phyloP scores from a whole-genome alignment of 2,329 filamentous ascomycete genomes.

The Nannizziopsis arthrosporioides region DNA sequence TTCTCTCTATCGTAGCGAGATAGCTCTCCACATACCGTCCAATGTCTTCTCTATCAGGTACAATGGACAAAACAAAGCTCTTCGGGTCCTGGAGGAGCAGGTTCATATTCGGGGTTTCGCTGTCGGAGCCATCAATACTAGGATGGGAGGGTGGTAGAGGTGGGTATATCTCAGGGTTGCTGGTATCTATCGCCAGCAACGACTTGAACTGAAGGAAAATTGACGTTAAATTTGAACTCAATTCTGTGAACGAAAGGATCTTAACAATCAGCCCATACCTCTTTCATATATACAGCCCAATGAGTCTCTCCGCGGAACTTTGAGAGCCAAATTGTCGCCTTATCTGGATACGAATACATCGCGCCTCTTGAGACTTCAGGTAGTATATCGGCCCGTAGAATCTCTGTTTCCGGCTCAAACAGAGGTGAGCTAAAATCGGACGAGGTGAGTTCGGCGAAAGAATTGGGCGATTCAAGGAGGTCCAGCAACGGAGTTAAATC shows the following conservation, averaged over 20 bases:
- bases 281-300: constrained; percentile 10
- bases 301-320: constrained; percentile 11
- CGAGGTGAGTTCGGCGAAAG: neutral
- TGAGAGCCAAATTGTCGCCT: constrained; percentile 9
- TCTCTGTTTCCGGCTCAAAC: neutral
- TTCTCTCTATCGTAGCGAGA: constrained; percentile 44
- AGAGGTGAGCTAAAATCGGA: neutral
- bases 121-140: neutral
- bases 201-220: constrained; percentile 10
- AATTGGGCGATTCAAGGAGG: neutral
- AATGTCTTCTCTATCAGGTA: constrained; percentile 18
- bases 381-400: neutral
- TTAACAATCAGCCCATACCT: constrained; percentile 2
- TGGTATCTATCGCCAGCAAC: constrained; percentile 14
- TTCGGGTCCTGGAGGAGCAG: constrained; percentile 6
- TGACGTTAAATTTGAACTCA: neutral
- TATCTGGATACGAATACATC: constrained; percentile 6
- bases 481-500: neutral
- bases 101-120: constrained; percentile 4
- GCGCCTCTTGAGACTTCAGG: neutral
- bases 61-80: constrained; percentile 11
- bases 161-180: constrained; percentile 1
- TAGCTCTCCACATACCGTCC: constrained; percentile 44
- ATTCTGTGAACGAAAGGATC: too few relatives aligned
- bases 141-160: neutral